Evolutionary conservation across 225 moss, liverwort and hornwort genomes (phyloP).

Genomic region (Marchantia polymorpha): DNA sequence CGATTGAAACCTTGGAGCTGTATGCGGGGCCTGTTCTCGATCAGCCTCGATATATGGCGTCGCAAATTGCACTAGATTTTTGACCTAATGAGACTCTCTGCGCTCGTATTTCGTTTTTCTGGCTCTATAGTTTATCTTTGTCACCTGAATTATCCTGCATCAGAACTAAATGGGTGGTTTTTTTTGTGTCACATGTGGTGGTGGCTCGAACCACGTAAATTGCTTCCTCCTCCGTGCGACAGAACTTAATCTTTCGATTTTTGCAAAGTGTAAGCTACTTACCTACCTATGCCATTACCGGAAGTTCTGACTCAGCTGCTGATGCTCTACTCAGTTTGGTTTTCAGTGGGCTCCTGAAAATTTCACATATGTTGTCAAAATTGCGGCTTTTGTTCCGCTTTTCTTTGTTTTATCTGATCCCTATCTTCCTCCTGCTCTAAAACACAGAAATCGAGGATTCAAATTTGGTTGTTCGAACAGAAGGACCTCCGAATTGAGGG

Average conservation of each 20-base stretch:
- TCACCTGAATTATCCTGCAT: not conserved
- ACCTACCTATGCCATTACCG: not conserved
- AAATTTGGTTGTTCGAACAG: conserved; percentile 58
- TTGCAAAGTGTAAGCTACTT: conserved; percentile 48
- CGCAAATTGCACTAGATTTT: too few relatives aligned
- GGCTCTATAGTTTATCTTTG: too few relatives aligned
- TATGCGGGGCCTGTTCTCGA: too few relatives aligned
- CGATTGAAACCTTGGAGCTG: not conserved
- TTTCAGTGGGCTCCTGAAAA: not conserved
- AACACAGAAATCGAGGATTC: conserved; percentile 56
- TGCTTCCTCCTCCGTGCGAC: not conserved
- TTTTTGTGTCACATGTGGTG: conserved; percentile 1
- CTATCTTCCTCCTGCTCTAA: not conserved
- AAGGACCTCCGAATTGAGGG: conserved; percentile 54
- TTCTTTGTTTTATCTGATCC: too few relatives aligned
- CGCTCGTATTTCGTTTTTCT: too few relatives aligned
- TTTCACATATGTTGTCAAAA: too few relatives aligned
- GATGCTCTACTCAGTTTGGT: not conserved
- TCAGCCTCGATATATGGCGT: too few relatives aligned
- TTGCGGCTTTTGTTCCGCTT: too few relatives aligned
- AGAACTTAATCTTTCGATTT: conserved; percentile 60
- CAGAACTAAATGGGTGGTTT: not conserved
- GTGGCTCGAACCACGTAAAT: not conserved
- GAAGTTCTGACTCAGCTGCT: not conserved
- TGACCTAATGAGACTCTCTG: too few relatives aligned